Conservation (phyloP, 768 basidiomycete genomes). For the Pisolithus albus region DNA sequence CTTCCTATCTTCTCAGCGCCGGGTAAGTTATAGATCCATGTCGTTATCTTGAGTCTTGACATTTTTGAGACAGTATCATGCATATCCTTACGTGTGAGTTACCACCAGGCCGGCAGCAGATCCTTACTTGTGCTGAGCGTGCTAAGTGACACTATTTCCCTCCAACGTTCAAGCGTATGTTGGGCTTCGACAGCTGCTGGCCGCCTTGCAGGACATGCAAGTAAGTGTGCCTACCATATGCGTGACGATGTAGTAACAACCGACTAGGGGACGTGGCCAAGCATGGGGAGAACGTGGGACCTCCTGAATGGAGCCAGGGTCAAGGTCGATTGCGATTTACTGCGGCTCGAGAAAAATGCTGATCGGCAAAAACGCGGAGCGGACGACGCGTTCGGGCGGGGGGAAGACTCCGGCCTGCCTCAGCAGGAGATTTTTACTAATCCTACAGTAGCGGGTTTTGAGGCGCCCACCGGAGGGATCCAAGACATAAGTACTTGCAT, state of each 20-base stretch:
- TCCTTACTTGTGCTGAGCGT: constrained; percentile 8
- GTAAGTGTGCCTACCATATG: constrained; percentile 29
- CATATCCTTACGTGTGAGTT: constrained; percentile 64
- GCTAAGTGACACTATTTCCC: constrained; percentile 62
- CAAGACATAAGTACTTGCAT: constrained; percentile 59
- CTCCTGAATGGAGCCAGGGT: constrained; percentile 62
- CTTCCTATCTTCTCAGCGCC: constrained; percentile 63
- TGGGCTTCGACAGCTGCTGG: constrained; percentile 57
- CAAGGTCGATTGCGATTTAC: constrained; percentile 36
- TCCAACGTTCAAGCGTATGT: constrained; percentile 62
- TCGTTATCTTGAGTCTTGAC: not conserved
- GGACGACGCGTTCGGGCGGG: constrained; percentile 57
- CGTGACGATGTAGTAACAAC: constrained; percentile 8
- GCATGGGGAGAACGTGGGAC: constrained; percentile 58
- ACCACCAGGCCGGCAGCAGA: not conserved
- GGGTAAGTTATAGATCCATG: constrained; percentile 43
- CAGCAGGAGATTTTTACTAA: constrained; percentile 36
- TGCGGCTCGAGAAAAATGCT: constrained; percentile 30
- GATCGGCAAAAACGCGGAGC: constrained; percentile 53
- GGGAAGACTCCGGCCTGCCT: constrained; percentile 40
- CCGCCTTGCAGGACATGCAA: constrained; percentile 61
- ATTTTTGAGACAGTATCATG: constrained; percentile 56
- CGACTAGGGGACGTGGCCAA: constrained; percentile 60
- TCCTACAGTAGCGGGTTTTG: constrained; percentile 18
- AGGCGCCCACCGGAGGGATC: constrained; percentile 33